These are phyloP conservation scores for Peronospora belbahrii DNA, from an alignment of 352 stramenopile genomes.

Conservation along the genomic window DNA sequence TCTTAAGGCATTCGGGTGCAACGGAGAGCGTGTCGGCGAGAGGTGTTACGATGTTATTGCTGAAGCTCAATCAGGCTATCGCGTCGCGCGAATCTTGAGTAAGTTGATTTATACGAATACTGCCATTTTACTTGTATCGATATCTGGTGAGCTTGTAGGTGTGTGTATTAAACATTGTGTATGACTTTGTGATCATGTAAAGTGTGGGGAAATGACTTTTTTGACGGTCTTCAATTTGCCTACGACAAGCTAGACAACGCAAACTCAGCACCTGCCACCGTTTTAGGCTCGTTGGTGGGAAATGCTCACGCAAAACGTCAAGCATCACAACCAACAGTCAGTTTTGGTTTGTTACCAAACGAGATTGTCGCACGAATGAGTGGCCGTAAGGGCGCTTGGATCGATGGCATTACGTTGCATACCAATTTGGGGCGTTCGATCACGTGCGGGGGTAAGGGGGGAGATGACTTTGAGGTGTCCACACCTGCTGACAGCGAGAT, in stretches of 20 bases:
- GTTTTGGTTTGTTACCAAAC: conserved; percentile 32
- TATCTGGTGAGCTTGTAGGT: background rate
- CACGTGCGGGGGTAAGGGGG: conserved; percentile 50
- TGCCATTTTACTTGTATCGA: background rate
- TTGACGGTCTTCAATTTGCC: conserved; percentile 57
- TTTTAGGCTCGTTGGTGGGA: conserved; percentile 37
- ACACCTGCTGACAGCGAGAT: conserved; percentile 35
- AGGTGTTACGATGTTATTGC: conserved; percentile 28
- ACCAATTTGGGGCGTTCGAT: conserved; percentile 63
- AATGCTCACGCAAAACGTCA: conserved; percentile 33
- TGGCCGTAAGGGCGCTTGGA: conserved; percentile 73
- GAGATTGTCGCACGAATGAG: conserved; percentile 44
- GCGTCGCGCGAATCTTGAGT: conserved; percentile 46
- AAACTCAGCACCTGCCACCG: background rate
- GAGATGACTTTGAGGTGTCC: conserved; percentile 40
- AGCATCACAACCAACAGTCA: conserved; percentile 25
- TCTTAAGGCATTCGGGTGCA: conserved; percentile 30
- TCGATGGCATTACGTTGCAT: conserved; percentile 43
- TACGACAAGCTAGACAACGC: conserved; percentile 29
- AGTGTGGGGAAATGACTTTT: conserved; percentile 73
- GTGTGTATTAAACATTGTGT: conserved; percentile 2
- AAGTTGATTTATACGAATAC: conserved; percentile 13
- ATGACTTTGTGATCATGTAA: conserved; percentile 5
- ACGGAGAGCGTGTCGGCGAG: conserved; percentile 23
- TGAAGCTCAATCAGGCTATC: conserved; percentile 37